Percentiles rank a stretch among this genome's conserved stretches.
phyloP scores from a whole-genome alignment of 768 basidiomycete species.

The Boletus rubescentipes region DNA sequence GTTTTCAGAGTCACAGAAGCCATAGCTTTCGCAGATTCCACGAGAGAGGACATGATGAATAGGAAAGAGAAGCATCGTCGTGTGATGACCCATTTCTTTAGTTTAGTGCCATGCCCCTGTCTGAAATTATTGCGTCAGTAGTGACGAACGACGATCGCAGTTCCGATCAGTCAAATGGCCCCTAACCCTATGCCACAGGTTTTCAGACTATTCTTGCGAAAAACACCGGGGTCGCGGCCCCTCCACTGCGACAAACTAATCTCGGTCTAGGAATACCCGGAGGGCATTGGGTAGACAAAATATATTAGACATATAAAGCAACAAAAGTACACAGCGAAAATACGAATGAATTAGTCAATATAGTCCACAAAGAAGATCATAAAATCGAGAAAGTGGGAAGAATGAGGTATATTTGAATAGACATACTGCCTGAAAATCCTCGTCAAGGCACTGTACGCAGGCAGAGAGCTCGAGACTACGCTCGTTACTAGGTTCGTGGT shows the following conservation, averaged over 20 bases:
- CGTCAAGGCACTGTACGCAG: conserved; percentile 22
- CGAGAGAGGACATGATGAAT: conserved; percentile 14
- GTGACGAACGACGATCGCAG: conserved; percentile 10
- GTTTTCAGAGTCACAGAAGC: conserved; percentile 4
- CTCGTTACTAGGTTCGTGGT: conserved; percentile 61
- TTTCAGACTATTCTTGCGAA: too few species aligned
- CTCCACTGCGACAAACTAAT: too few species aligned
- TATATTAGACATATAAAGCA: conserved; percentile 19
- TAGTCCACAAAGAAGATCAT: conserved; percentile 14
- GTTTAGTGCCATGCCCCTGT: conserved; percentile 11
- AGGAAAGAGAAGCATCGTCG: not conserved
- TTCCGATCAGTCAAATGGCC: not conserved
- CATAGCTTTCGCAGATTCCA: conserved; percentile 16
- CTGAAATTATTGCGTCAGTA: conserved; percentile 20
- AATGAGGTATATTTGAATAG: conserved; percentile 9
- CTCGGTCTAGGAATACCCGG: too few species aligned
- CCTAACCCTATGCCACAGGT: conserved; percentile 1
- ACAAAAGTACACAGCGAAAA: not conserved
- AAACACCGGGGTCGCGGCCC: too few species aligned
- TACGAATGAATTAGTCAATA: conserved; percentile 4
- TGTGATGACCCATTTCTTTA: not conserved
- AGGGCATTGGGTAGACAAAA: too few species aligned
- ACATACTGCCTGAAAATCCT: conserved; percentile 26
- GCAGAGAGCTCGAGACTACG: conserved; percentile 54
- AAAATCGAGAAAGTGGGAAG: not conserved